Evolutionary conservation across 352 stramenopile genomes (phyloP), one percentile per base, ranked within the genome.

Genomic region (Plasmopara halstedii): DNA sequence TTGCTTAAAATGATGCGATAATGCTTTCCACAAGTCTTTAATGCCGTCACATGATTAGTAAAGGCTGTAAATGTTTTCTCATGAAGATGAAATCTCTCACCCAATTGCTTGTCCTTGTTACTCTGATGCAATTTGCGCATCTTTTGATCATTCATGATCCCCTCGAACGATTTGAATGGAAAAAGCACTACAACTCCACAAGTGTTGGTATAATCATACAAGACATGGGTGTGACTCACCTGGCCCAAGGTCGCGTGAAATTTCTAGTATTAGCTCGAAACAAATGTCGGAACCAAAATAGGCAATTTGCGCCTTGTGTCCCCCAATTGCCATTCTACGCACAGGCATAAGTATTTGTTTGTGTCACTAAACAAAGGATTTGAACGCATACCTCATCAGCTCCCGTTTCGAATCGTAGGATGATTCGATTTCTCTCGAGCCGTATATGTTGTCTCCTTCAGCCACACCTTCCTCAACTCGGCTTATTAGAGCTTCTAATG

Each of bases 61-160:
- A 37, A 11, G 10, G 21, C 5, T 32, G 19, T 14, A 4, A 15
- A 32, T 6, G 9, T 11, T 14, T 11, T 20, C 19, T 1, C 44
- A 15, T 27, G 19, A 0, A 5, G 38, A 3, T 5, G 38, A 47
- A 14, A n/a, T 21, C 10, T 22, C 44, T 25, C 34, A 87, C 76
- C 76, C 1, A 72, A 50, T 53, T 88, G 72, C 39, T 81, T 87
- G 35, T 83, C 67, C 46, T 86, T 86, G 23, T 64, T 71, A 27
- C 69, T 67, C 41, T 87, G 73, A 46, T 89, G 75, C 4, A 85
- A 56, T 47, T 89, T 89, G 27, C 78, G 70, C 15, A 92, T 66
- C 26, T 85, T 83, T 46, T 85, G 69, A 22, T 88, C 70, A 44
- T 68, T 87, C 63, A 92, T 81, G 38, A 89, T 89, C 3, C 75